Percentiles rank a stretch among this genome's conserved stretches.
Conservation (phyloP, 768 basidiomycete genomes). For the Suillus occidentalis region DNA sequence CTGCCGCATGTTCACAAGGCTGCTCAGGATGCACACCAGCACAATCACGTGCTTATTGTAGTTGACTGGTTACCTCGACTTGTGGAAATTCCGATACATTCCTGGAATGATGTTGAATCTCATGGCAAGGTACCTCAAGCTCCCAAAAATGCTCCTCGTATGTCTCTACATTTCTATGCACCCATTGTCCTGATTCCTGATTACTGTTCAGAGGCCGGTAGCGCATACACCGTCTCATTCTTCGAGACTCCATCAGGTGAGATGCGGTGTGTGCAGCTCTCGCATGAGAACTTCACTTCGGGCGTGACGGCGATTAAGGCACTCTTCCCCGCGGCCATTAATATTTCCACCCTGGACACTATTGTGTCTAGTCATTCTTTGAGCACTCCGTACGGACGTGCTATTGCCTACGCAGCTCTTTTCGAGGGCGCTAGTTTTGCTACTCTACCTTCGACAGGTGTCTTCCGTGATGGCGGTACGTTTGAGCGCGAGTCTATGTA, state of each 20-base stretch:
- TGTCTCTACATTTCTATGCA: constrained; percentile 23
- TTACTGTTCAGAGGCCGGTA: constrained; percentile 35
- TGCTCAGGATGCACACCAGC: constrained; percentile 59
- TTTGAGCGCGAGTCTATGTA: constrained; percentile 9
- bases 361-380: constrained; percentile 74
- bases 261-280: constrained; percentile 63
- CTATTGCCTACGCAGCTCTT: constrained; percentile 76
- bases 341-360: constrained; percentile 71
- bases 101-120: constrained; percentile 71
- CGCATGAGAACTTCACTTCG: constrained; percentile 85
- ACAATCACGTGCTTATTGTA: constrained; percentile 62
- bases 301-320: constrained; percentile 81
- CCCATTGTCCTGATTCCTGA: neutral
- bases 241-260: constrained; percentile 52
- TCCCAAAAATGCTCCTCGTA: constrained; percentile 52
- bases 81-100: too few relatives aligned
- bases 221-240: constrained; percentile 71
- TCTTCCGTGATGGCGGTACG: constrained; percentile 44
- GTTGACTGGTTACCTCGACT: constrained; percentile 75
- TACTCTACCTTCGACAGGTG: constrained; percentile 55
- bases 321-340: constrained; percentile 70
- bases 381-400: constrained; percentile 75
- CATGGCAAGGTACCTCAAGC: constrained; percentile 52
- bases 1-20: constrained; percentile 71
- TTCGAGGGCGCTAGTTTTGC: constrained; percentile 75